A percentile compares a stretch with the other conserved stretches of the same genome.
phyloP scores from a whole-genome alignment of 1,139 yeast species.

The Debaryomycetaceae sp. region DNA sequence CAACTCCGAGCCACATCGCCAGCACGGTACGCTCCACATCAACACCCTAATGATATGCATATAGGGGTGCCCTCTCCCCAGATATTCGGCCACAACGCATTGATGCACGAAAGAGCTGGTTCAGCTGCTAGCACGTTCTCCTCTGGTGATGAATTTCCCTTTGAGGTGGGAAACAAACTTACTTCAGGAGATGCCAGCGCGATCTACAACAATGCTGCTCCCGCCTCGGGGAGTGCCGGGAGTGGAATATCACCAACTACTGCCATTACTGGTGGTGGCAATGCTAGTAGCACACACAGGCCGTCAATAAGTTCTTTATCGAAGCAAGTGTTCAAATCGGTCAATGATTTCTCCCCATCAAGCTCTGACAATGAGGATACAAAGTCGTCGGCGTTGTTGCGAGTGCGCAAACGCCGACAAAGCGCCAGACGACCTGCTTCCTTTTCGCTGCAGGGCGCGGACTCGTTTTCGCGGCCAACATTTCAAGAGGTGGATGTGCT shows the following conservation, averaged over 20 bases:
- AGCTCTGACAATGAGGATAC: slow-evolving; percentile 70
- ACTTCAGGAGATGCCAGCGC: slow-evolving; percentile 1
- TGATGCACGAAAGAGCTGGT: slow-evolving; percentile 30
- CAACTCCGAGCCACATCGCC: slow-evolving; percentile 5
- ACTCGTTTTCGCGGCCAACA: slow-evolving; percentile 3
- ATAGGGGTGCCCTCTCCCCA: slow-evolving; percentile 8
- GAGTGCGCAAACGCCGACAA: slow-evolving; percentile 58
- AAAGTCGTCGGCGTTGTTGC: slow-evolving; percentile 44
- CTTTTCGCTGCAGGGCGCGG: slow-evolving; percentile 12
- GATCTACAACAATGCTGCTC: no score
- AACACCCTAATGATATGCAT: slow-evolving; percentile 1
- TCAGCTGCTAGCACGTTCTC: slow-evolving; percentile 33
- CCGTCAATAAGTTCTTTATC: slow-evolving; percentile 27
- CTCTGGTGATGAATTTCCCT: slow-evolving; percentile 35
- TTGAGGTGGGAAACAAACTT: slow-evolving; percentile 14
- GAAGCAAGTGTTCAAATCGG: slow-evolving; percentile 18
- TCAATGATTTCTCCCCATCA: slow-evolving; percentile 55
- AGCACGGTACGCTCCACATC: neutral
- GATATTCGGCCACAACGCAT: slow-evolving; percentile 11
- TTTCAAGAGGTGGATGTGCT: slow-evolving; percentile 54
- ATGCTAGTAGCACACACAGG: slow-evolving; percentile 12
- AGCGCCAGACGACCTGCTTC: slow-evolving; percentile 34
- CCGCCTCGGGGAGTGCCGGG: neutral
- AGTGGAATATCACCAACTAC: slow-evolving; percentile 8
- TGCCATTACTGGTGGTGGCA: slow-evolving; percentile 3